phyloP scores from a whole-genome alignment of 2,329 filamentous ascomycete species.

The Penicillium concentricum region DNA sequence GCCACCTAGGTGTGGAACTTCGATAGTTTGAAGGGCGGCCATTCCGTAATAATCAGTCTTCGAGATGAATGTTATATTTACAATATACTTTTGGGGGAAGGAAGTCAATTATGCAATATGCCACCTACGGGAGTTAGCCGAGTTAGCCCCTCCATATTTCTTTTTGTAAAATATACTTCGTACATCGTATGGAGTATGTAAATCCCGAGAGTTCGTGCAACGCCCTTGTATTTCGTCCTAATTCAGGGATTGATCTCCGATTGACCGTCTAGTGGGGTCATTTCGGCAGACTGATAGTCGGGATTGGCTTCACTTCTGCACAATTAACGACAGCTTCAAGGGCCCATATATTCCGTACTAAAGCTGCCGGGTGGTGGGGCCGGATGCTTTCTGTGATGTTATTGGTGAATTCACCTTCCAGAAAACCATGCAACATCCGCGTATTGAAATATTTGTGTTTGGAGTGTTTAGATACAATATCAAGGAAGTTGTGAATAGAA shows the following conservation, averaged over 20 bases:
- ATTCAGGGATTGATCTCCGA: not conserved
- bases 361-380: not conserved
- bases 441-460: not conserved
- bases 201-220: not conserved
- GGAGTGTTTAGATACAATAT: not conserved
- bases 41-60: slow-evolving; percentile 8
- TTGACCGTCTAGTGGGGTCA: not conserved
- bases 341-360: too few species aligned
- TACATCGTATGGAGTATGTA: not conserved
- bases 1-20: slow-evolving; percentile 51
- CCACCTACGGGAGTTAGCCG: not conserved
- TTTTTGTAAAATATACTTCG: not conserved
- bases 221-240: not conserved
- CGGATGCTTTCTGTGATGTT: not conserved
- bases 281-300: not conserved
- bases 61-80: not conserved
- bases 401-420: not conserved
- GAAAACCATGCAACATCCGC: not conserved
- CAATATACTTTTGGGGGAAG: not conserved
- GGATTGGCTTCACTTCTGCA: not conserved
- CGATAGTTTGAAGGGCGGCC: slow-evolving; percentile 33
- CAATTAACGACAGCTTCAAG: not conserved
- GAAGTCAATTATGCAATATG: not conserved
- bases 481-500: not conserved
- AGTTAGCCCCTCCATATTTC: not conserved